Percentiles rank a stretch among this genome's conserved stretches.
phyloP scores from a whole-genome alignment of 1,139 yeast genomes.

The Diutina rugosa region DNA sequence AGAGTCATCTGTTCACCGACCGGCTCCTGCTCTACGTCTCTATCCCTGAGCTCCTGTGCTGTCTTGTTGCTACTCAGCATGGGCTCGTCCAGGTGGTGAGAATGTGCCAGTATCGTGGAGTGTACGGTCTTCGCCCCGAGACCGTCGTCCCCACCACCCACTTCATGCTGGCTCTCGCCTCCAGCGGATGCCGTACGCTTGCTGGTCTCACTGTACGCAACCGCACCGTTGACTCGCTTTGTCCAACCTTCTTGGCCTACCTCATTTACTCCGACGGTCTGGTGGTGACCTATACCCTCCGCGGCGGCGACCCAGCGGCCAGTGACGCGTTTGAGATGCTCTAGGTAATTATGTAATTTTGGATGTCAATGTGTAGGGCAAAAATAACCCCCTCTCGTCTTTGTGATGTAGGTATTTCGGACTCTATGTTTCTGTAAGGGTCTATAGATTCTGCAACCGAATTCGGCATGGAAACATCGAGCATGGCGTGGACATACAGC shows the following conservation, averaged over 20 bases:
- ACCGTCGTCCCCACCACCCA: conserved; percentile 25
- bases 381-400: background rate
- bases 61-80: conserved; percentile 42
- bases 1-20: conserved; percentile 30
- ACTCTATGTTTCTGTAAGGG: background rate
- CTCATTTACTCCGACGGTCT: background rate
- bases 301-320: background rate
- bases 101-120: conserved; percentile 41
- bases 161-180: background rate
- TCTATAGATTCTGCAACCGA: background rate
- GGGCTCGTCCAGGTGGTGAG: conserved; percentile 49
- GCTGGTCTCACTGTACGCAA: background rate
- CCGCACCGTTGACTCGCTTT: background rate
- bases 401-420: background rate
- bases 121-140: conserved; percentile 52
- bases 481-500: background rate
- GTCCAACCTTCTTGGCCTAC: background rate
- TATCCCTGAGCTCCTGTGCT: conserved; percentile 42
- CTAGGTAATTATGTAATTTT: too few relatives aligned
- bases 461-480: background rate
- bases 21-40: conserved; percentile 38
- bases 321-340: background rate
- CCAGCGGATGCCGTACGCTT: background rate
- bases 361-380: background rate
- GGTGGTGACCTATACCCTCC: background rate